phyloP scores from a whole-genome alignment of 768 basidiomycete genomes.

The Mycena maculata region DNA sequence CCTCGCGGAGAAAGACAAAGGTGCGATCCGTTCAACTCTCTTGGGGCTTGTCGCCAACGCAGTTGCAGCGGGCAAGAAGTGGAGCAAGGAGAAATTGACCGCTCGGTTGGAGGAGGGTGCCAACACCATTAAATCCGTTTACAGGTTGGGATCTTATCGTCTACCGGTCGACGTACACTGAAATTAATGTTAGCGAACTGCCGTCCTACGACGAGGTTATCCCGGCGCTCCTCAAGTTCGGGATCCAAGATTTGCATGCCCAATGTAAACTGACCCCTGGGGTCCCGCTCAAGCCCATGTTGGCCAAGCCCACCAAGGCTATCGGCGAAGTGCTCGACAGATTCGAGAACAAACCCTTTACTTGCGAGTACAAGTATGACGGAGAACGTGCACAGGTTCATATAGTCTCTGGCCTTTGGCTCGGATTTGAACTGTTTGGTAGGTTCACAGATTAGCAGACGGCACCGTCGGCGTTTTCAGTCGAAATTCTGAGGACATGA shows the following conservation, averaged over 20 bases:
- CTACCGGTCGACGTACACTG: background rate
- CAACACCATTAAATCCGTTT: slow-evolving; percentile 87
- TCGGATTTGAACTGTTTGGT: background rate
- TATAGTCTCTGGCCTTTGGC: background rate
- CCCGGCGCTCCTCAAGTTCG: slow-evolving; percentile 85
- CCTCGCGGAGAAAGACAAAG: slow-evolving; percentile 78
- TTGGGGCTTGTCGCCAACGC: slow-evolving; percentile 16
- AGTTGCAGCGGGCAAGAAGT: slow-evolving; percentile 73
- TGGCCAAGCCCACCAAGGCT: slow-evolving; percentile 98
- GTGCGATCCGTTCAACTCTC: slow-evolving; percentile 43
- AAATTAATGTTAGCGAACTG: slow-evolving; percentile 73
- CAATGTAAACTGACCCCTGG: slow-evolving; percentile 94
- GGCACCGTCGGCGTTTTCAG: slow-evolving; percentile 94
- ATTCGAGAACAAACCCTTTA: slow-evolving; percentile 95
- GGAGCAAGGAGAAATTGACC: slow-evolving; percentile 79
- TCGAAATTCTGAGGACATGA: slow-evolving; percentile 99
- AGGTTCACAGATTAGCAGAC: slow-evolving; percentile 87
- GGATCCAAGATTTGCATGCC: slow-evolving; percentile 75
- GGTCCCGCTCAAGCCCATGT: slow-evolving; percentile 97
- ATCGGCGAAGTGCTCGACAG: slow-evolving; percentile 97
- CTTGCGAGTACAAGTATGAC: slow-evolving; percentile 99
- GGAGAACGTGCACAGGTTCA: slow-evolving; percentile 94
- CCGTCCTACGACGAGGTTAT: slow-evolving; percentile 94
- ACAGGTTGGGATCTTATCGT: slow-evolving; percentile 69
- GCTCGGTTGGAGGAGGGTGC: slow-evolving; percentile 81